Base-by-base conservation (phyloP, 768 basidiomycete genomes). In the Mycena polygramma region DNA sequence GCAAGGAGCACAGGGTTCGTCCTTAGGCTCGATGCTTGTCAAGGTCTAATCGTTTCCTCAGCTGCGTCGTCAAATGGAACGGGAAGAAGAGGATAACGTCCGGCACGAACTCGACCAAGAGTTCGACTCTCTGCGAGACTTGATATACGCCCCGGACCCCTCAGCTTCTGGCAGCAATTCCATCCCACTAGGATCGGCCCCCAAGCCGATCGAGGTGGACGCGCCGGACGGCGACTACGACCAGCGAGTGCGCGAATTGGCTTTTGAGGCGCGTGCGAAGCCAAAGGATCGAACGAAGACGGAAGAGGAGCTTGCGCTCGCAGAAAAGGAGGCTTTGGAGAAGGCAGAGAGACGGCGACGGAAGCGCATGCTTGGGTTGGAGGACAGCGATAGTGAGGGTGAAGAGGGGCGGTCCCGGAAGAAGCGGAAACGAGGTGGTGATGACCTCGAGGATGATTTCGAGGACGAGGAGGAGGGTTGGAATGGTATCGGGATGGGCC, bases 241-340 rank as follows among this genome's bases (percentile, higher is more conserved):
- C 81, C 91, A 92, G 75, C 92, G 91, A 72, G 97, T 99, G 11
- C 91, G 94, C 20, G 94, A 96, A 74, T 89, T 99, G 46, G 96
- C 93, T 0, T 97, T 97, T 75, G 98, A 99, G 68, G 90, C 94
- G 74, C 89, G 98, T 1, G 94, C 98, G 3, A 94, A 96, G 72
- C 94, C 98, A 0, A 98, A 95, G 77, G 94, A 99, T 78, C 83
- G 98, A 64, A 96, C 95, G 36, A 98, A 98, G 83, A 98, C 97
- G 0, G 97, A 98, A 75, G 96, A 98, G 75, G 98, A 99, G 76
- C 75, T 96, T 36, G 97, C 96, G 7, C 68, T 92, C 69, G 96
- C 97, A 70, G 94, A 93, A 76, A 96, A 95, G 75, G 93, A 94
- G 73, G 86, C 88, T 7, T 80, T 99, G 63, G 94, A 97, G 81